These are phyloP conservation scores for Euphorbia peplus DNA, from an alignment of 345 rosid species.

Conservation along the genomic window DNA sequence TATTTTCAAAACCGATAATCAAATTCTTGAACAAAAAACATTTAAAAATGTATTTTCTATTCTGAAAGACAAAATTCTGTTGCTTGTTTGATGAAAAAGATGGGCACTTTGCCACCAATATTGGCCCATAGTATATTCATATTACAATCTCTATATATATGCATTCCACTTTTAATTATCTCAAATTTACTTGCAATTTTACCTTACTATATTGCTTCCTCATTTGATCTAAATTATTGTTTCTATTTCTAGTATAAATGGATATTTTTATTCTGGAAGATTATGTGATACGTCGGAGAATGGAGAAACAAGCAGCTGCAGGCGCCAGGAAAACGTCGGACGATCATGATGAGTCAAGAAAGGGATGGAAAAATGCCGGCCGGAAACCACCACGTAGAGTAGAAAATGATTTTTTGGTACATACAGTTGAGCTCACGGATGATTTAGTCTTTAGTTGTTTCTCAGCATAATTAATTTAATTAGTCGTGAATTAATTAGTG, in stretches of 20 bases:
- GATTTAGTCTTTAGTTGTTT: conserved; percentile 29
- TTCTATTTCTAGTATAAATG: conserved; percentile 17
- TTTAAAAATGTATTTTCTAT: too few relatives aligned
- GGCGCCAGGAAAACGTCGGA: conserved; percentile 14
- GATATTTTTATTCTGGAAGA: conserved; percentile 73
- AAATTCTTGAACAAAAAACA: too few relatives aligned
- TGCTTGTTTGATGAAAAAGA: conserved; percentile 17
- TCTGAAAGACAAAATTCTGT: too few relatives aligned
- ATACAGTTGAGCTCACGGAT: conserved; percentile 17
- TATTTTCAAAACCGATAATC: too few relatives aligned
- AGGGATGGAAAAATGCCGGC: conserved; percentile 13
- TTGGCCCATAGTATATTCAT: conserved; percentile 9
- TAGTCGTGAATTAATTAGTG: too few relatives aligned
- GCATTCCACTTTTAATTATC: not conserved
- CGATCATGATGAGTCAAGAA: conserved; percentile 11
- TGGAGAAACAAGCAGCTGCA: conserved; percentile 46
- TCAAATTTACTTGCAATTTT: too few relatives aligned
- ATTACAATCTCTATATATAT: not conserved
- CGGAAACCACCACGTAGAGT: conserved; percentile 8
- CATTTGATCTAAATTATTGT: not conserved
- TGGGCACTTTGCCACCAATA: conserved; percentile 7
- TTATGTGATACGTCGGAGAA: conserved; percentile 49
- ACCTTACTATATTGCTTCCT: not conserved
- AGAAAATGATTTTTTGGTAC: conserved; percentile 17
- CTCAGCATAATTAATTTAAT: conserved; percentile 32